Evolutionary conservation across 495 filamentous ascomycete species (phyloP).

Genomic region (Astrothelium subdiscretum): DNA sequence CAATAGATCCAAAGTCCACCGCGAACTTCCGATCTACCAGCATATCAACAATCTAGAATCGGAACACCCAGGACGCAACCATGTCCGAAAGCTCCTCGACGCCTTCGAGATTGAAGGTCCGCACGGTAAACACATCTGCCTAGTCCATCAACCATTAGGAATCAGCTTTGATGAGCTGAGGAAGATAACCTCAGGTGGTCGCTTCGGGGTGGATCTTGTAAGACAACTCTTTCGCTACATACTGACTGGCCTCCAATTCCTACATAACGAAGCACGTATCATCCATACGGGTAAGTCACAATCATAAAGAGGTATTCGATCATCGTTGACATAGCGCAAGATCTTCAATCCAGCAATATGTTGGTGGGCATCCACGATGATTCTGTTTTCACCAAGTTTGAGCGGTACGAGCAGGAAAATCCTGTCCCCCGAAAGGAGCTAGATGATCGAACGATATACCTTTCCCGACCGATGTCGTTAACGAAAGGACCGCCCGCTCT

Average conservation of each 20-base stretch:
- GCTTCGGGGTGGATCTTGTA: background rate
- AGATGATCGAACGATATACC: constrained; percentile 25
- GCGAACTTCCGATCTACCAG: constrained; percentile 32
- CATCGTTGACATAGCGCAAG: constrained; percentile 7
- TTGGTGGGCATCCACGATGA: constrained; percentile 17
- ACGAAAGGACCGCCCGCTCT: constrained; percentile 24
- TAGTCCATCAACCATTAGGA: constrained; percentile 35
- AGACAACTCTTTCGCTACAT: constrained; percentile 3
- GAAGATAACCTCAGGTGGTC: background rate
- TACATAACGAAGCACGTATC: constrained; percentile 31
- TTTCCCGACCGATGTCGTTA: constrained; percentile 9
- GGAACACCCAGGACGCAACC: constrained; percentile 27
- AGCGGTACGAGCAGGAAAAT: constrained; percentile 17
- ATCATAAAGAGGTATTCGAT: no score
- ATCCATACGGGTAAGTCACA: constrained; percentile 37
- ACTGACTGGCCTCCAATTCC: constrained; percentile 31
- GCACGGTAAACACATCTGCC: constrained; percentile 32
- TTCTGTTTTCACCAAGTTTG: constrained; percentile 7
- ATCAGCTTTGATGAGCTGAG: constrained; percentile 21
- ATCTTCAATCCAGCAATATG: constrained; percentile 29
- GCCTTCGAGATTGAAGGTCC: constrained; percentile 30
- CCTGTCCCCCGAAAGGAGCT: constrained; percentile 25
- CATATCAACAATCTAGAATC: constrained; percentile 24
- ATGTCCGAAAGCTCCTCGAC: constrained; percentile 32
- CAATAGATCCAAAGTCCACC: constrained; percentile 9